Conservation (phyloP, 768 basidiomycete genomes). For the Collybia sordida region DNA sequence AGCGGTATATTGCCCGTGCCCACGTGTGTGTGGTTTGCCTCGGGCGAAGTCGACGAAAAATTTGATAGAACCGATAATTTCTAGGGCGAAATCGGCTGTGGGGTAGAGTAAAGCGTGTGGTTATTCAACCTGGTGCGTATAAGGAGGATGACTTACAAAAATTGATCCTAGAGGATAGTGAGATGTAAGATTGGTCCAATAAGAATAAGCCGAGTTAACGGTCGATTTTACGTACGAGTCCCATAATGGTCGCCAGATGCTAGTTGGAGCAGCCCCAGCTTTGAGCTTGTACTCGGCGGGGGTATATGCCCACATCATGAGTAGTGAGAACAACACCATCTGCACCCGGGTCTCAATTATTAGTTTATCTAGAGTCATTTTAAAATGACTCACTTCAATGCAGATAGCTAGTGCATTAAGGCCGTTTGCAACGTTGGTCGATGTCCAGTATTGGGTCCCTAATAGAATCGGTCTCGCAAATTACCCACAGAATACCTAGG, state of each 20-base stretch:
- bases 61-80: slow-evolving; percentile 61
- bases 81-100: slow-evolving; percentile 62
- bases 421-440: slow-evolving; percentile 82
- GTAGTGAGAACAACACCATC: slow-evolving; percentile 80
- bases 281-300: slow-evolving; percentile 61
- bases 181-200: background rate
- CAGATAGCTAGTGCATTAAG: slow-evolving; percentile 80
- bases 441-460: slow-evolving; percentile 83
- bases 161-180: slow-evolving; percentile 27
- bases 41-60: slow-evolving; percentile 51
- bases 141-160: slow-evolving; percentile 19
- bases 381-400: slow-evolving; percentile 59
- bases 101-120: background rate
- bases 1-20: slow-evolving; percentile 8
- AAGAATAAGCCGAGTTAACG: background rate
- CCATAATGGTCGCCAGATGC: slow-evolving; percentile 70
- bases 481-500: background rate
- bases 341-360: slow-evolving; percentile 23
- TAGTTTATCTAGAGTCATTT: background rate
- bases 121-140: background rate
- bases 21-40: slow-evolving; percentile 24
- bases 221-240: slow-evolving; percentile 51
- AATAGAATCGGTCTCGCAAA: slow-evolving; percentile 5
- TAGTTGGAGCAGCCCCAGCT: slow-evolving; percentile 43
- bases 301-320: slow-evolving; percentile 87